These are phyloP conservation scores for Brassica napus DNA, from an alignment of 345 rosid species.

Conservation along the genomic window DNA sequence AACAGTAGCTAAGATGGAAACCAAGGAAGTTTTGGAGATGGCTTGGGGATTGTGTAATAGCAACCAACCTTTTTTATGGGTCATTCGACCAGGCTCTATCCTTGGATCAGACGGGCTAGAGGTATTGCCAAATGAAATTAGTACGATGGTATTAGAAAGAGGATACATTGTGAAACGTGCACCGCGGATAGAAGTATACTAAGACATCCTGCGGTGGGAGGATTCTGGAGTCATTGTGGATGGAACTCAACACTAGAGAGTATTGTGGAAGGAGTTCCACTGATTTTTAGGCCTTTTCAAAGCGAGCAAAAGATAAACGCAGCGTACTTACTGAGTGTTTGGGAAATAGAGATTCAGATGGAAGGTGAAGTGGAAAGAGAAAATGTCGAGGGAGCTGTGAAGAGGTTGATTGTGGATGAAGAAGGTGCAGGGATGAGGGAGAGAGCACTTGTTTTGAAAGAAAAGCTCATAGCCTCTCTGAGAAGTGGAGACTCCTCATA, in stretches of 20 bases:
- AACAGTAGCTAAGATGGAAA: slow-evolving; percentile 29
- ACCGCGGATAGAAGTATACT: slow-evolving; percentile 29
- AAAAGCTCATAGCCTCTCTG: slow-evolving; percentile 11
- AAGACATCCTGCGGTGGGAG: slow-evolving; percentile 36
- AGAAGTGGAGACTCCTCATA: slow-evolving; percentile 28
- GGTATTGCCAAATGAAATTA: slow-evolving; percentile 25
- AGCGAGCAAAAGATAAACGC: slow-evolving; percentile 38
- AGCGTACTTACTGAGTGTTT: slow-evolving; percentile 10
- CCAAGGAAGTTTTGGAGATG: slow-evolving; percentile 35
- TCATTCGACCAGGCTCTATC: slow-evolving; percentile 21
- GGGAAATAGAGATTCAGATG: slow-evolving; percentile 20
- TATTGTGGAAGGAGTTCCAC: slow-evolving; percentile 34
- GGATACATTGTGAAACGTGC: slow-evolving; percentile 36
- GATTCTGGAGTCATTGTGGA: slow-evolving; percentile 43
- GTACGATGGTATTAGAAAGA: slow-evolving; percentile 17
- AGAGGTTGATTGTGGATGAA: slow-evolving; percentile 22
- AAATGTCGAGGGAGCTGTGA: neutral
- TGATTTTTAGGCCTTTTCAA: slow-evolving; percentile 38
- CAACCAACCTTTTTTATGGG: slow-evolving; percentile 41
- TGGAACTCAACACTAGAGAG: slow-evolving; percentile 35
- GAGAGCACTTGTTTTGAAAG: slow-evolving; percentile 15
- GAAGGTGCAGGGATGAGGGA: slow-evolving; percentile 22
- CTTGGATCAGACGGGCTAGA: neutral
- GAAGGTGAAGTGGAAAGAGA: slow-evolving; percentile 20
- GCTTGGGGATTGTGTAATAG: slow-evolving; percentile 38